A percentile compares a stretch with the other conserved stretches of the same genome.
Conservation (phyloP, 805 yeast genomes). For the Blastobotrys muscicola region DNA sequence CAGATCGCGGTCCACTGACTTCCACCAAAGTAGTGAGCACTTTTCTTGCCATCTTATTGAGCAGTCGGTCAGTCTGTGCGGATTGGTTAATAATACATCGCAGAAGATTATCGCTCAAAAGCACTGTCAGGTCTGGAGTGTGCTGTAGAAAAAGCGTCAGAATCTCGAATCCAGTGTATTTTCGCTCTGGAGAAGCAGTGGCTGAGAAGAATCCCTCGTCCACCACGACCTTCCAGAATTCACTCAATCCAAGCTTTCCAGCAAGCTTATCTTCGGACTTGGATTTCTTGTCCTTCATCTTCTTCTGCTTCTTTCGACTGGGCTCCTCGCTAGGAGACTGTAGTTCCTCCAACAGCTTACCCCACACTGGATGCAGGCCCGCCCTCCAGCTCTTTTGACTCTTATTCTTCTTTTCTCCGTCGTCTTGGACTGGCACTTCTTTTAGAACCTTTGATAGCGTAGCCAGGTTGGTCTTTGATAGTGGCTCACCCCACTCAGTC, state of each 20-base stretch:
- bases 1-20: constrained; percentile 29
- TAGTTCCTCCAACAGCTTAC: constrained; percentile 38
- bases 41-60: constrained; percentile 57
- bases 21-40: constrained; percentile 36
- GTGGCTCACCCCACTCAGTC: constrained; percentile 48
- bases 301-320: constrained; percentile 32
- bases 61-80: constrained; percentile 50
- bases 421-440: constrained; percentile 26
- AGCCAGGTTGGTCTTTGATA: constrained; percentile 58
- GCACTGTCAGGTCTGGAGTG: constrained; percentile 12
- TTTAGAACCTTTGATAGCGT: constrained; percentile 50
- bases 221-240: constrained; percentile 71
- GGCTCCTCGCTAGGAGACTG: neutral
- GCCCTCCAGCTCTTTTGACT: constrained; percentile 52
- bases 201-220: constrained; percentile 75
- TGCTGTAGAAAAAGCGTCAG: constrained; percentile 40
- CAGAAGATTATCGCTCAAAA: constrained; percentile 42
- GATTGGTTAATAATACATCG: constrained; percentile 71
- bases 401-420: constrained; percentile 18
- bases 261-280: neutral
- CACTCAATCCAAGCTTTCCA: constrained; percentile 35
- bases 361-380: constrained; percentile 70
- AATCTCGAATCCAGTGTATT: constrained; percentile 76
- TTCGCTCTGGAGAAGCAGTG: constrained; percentile 75
- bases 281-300: constrained; percentile 13